Percentiles rank a stretch among this genome's conserved stretches.
These are phyloP conservation scores for Aspergillus coremiiformis DNA, from an alignment of 495 filamentous ascomycete species.

Conservation along the genomic window DNA sequence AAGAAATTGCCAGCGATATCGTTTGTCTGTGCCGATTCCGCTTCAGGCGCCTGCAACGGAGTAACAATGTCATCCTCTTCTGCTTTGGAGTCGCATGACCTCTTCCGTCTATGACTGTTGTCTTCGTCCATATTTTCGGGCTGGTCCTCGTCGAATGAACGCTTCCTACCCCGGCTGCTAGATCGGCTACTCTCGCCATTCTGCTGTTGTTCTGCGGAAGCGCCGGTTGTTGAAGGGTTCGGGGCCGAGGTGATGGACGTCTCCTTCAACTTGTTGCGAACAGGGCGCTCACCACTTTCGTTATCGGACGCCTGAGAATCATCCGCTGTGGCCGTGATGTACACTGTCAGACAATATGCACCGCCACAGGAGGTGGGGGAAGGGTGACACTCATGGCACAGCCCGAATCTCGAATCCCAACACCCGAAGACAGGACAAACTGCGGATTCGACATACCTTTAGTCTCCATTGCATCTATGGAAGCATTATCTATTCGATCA, in stretches of 20 bases:
- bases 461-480: not conserved
- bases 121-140: slow-evolving; percentile 23
- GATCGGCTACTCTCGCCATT: slow-evolving; percentile 12
- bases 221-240: slow-evolving; percentile 8
- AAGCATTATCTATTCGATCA: not conserved
- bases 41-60: not conserved
- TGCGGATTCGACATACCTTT: not conserved
- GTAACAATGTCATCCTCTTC: slow-evolving; percentile 8
- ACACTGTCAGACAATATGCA: slow-evolving; percentile 7
- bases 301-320: slow-evolving; percentile 38
- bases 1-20: slow-evolving; percentile 12
- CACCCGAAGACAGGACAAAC: not conserved
- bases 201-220: slow-evolving; percentile 7
- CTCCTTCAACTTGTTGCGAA: slow-evolving; percentile 55
- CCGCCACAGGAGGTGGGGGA: not conserved
- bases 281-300: slow-evolving; percentile 47
- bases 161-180: slow-evolving; percentile 45
- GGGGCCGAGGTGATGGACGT: slow-evolving; percentile 46
- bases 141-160: slow-evolving; percentile 49
- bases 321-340: slow-evolving; percentile 18
- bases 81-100: slow-evolving; percentile 36
- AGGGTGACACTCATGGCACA: too few species aligned
- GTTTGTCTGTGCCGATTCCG: not conserved
- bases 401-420: not conserved
- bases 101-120: slow-evolving; percentile 32